Evolutionary conservation across 495 filamentous ascomycete species (phyloP).

Genomic region (Aspergillus olivimuriae): DNA sequence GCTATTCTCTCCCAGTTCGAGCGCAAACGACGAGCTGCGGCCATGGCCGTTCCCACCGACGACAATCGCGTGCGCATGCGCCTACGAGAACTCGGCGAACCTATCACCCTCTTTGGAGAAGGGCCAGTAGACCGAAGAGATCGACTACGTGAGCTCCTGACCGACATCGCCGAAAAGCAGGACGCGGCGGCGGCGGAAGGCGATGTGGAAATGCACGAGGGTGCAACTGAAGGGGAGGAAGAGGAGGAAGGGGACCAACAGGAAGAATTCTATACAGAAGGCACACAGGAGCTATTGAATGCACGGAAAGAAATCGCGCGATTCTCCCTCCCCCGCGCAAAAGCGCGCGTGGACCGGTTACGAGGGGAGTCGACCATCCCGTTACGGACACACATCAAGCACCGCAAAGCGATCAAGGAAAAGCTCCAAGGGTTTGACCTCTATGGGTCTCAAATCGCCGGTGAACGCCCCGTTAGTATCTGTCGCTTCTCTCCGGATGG

Average conservation of each 20-base stretch:
- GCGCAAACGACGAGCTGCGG: conserved; percentile 79
- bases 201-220: conserved; percentile 58
- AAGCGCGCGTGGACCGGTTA: conserved; percentile 66
- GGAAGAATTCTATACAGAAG: conserved; percentile 94
- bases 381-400: conserved; percentile 80
- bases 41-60: conserved; percentile 92
- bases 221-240: conserved; percentile 28
- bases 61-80: conserved; percentile 78
- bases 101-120: conserved; percentile 93
- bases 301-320: conserved; percentile 76
- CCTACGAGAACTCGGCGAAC: conserved; percentile 79
- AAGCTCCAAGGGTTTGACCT: conserved; percentile 76
- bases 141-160: conserved; percentile 74
- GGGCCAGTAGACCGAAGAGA: conserved; percentile 81
- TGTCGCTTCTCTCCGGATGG: conserved; percentile 85
- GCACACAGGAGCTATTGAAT: conserved; percentile 63
- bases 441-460: conserved; percentile 86
- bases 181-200: conserved; percentile 52
- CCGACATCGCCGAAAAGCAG: conserved; percentile 59
- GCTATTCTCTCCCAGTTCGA: conserved; percentile 86
- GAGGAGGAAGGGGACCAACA: conserved; percentile 68
- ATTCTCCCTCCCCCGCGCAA: conserved; percentile 80
- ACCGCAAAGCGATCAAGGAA: conserved; percentile 84
- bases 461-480: conserved; percentile 84
- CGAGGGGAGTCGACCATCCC: conserved; percentile 75